Base-by-base conservation (phyloP, 495 filamentous ascomycete species). In the Lophiostoma macrostomum region DNA sequence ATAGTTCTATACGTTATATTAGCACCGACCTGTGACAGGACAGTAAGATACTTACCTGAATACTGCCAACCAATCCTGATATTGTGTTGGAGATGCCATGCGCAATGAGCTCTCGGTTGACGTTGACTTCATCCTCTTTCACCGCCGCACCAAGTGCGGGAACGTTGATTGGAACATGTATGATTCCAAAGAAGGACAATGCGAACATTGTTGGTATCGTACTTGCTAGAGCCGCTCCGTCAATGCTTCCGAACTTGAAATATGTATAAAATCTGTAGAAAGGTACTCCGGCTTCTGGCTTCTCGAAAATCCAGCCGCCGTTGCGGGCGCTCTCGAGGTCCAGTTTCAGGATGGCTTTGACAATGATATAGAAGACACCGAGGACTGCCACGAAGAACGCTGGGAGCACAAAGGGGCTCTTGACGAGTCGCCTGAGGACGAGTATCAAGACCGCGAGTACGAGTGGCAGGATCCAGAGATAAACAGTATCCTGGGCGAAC, bases 111-210 rank as follows among this genome's bases (percentile, higher is more conserved):
- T 98, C 93, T 50, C 90, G 81, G 60, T 98, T 86, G 30, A 97
- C 81, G 66, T 93, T 81, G 19, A 95, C 74, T 64, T 96, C 84
- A 64, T 98, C 93, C 66, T 95, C 90, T 40, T 89, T 87, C 4
- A 85, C 87, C 5, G 87, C 89, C 32, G 95, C 84, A 1, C 86
- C 93, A 14, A 98, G 68, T 2, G 93, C 90, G 5, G 93, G 93
- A 14, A 97, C 88, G 67, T 98, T 97, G 70, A 98, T 98, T 0
- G 93, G 94, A 6, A 97, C 93, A 66, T 98, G 94, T 11, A 98
- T 80, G 36, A 98, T 82, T 34, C 91, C 91, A 65, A 98, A 98
- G 74, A 98, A 97, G 0, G 94, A 96, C 49, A 98, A 71, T 1
- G 94, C 93, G 67, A 97, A 86, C 91, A 97, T 97, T 10, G 94